These are phyloP conservation scores for Candolleomyces aberdarensis DNA, from an alignment of 768 basidiomycete species.

Conservation along the genomic window DNA sequence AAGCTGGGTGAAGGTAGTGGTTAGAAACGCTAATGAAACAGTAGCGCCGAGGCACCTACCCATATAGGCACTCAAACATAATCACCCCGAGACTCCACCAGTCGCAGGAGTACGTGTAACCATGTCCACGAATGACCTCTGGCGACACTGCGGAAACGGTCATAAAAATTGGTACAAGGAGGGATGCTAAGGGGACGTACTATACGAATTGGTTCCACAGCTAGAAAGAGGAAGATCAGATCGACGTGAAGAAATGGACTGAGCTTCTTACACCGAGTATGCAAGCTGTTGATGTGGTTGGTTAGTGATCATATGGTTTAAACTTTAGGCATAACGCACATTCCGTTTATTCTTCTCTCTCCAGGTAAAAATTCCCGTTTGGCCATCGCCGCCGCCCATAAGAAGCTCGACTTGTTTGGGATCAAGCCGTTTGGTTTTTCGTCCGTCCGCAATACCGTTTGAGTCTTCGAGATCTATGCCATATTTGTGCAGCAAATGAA, in stretches of 20 bases:
- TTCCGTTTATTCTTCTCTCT: slow-evolving; percentile 90
- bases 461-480: slow-evolving; percentile 92
- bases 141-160: slow-evolving; percentile 65
- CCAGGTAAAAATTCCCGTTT: slow-evolving; percentile 90
- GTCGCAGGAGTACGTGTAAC: slow-evolving; percentile 92
- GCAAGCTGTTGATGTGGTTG: slow-evolving; percentile 54
- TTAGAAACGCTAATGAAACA: slow-evolving; percentile 10
- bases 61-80: slow-evolving; percentile 93
- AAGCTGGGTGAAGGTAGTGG: slow-evolving; percentile 47
- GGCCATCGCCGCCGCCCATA: slow-evolving; percentile 80
- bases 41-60: slow-evolving; percentile 44
- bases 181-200: slow-evolving; percentile 43
- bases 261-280: slow-evolving; percentile 74
- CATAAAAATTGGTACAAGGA: slow-evolving; percentile 19
- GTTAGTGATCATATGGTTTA: slow-evolving; percentile 13
- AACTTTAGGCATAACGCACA: slow-evolving; percentile 38
- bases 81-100: slow-evolving; percentile 99
- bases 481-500: slow-evolving; percentile 85
- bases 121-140: slow-evolving; percentile 86
- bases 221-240: slow-evolving; percentile 35
- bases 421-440: slow-evolving; percentile 75
- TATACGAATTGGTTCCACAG: slow-evolving; percentile 85
- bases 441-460: slow-evolving; percentile 60
- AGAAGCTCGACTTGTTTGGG: slow-evolving; percentile 78
- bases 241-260: slow-evolving; percentile 11